Conservation (phyloP, 2,329 filamentous ascomycete species). For the Colletotrichum sansevieriae region DNA sequence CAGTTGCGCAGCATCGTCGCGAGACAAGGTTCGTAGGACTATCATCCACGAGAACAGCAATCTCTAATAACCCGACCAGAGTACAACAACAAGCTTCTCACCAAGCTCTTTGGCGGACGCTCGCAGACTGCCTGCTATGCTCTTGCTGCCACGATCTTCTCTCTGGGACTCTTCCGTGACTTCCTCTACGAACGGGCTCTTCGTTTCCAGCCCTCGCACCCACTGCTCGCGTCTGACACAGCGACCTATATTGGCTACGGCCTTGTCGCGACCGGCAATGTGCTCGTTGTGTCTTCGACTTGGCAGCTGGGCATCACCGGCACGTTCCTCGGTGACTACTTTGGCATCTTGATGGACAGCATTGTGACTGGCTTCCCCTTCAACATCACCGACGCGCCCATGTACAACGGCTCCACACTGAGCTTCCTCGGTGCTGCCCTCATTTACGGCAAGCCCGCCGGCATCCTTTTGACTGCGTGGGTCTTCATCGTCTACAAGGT, state of each 20-base stretch:
- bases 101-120: conserved; percentile 85
- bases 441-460: conserved; percentile 88
- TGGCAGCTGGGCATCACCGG: conserved; percentile 94
- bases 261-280: conserved; percentile 82
- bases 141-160: conserved; percentile 91
- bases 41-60: conserved; percentile 14
- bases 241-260: conserved; percentile 75
- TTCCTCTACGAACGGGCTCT: conserved; percentile 88
- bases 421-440: conserved; percentile 92
- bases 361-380: conserved; percentile 97
- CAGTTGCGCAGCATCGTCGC: conserved; percentile 76
- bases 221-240: conserved; percentile 73
- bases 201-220: conserved; percentile 79
- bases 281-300: conserved; percentile 89
- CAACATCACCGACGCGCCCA: conserved; percentile 89
- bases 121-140: conserved; percentile 87
- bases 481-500: conserved; percentile 85
- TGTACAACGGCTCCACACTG: conserved; percentile 96
- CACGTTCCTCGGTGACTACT: conserved; percentile 98
- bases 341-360: conserved; percentile 96
- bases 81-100: conserved; percentile 91
- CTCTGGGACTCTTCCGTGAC: conserved; percentile 89
- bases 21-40: conserved; percentile 73
- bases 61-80: conserved; percentile 65
- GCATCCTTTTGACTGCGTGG: conserved; percentile 79